These are phyloP conservation scores for Dalbergia oliveri DNA, from an alignment of 306 rosid genomes.

Conservation along the genomic window DNA sequence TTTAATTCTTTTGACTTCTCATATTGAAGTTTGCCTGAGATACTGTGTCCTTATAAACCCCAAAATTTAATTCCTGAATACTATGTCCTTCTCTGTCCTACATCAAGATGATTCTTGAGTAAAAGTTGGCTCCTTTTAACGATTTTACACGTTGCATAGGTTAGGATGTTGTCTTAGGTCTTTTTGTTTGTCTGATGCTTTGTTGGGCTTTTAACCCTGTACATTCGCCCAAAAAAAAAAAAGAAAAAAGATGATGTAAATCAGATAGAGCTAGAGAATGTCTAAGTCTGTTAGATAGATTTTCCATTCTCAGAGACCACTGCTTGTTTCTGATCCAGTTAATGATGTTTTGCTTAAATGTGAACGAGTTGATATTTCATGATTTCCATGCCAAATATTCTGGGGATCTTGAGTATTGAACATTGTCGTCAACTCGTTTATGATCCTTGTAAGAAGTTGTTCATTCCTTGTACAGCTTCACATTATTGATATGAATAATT, in stretches of 20 bases:
- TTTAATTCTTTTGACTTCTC: not conserved
- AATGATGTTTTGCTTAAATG: not conserved
- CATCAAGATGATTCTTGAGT: not conserved
- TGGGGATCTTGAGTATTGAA: not conserved
- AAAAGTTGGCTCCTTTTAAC: too few relatives aligned
- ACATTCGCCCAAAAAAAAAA: too few relatives aligned
- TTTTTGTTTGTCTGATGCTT: too few relatives aligned
- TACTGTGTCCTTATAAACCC: too few relatives aligned
- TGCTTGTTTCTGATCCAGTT: not conserved
- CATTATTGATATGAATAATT: slow-evolving; percentile 1
- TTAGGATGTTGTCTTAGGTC: too few relatives aligned
- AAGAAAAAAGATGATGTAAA: not conserved
- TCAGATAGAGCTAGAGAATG: not conserved
- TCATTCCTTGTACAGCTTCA: slow-evolving; percentile 19
- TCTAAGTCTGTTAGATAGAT: not conserved
- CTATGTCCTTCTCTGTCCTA: not conserved
- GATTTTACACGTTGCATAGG: too few relatives aligned
- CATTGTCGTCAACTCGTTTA: not conserved
- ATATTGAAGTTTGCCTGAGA: not conserved
- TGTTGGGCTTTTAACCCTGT: too few relatives aligned
- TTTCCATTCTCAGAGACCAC: not conserved
- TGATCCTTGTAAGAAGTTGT: not conserved
- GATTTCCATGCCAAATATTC: not conserved
- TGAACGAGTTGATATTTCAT: not conserved
- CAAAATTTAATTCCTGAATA: not conserved